Percentiles rank a stretch among this genome's conserved stretches.
These are phyloP conservation scores for Olyra latifolia DNA, from an alignment of 176 grass and related monocot genomes.

Conservation along the genomic window DNA sequence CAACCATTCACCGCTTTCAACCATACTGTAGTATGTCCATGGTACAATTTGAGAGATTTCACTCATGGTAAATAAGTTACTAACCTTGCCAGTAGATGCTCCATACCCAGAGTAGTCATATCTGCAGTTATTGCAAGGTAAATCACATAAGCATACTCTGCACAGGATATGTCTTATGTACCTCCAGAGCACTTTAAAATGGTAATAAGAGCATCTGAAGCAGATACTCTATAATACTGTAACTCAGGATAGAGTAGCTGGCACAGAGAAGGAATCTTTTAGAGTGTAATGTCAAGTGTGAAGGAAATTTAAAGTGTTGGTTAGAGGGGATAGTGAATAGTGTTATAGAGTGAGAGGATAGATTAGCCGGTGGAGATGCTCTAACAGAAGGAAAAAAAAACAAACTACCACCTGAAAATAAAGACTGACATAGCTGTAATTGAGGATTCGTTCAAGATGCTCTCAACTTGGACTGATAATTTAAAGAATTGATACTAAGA, in stretches of 20 bases:
- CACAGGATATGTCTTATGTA: neutral
- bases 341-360: too few species aligned
- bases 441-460: constrained; percentile 11
- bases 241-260: too few species aligned
- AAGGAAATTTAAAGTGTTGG: too few species aligned
- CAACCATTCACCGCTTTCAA: neutral
- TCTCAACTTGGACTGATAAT: neutral
- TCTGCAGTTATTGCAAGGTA: constrained; percentile 50
- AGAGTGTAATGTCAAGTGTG: too few species aligned
- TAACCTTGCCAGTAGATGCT: constrained; percentile 82
- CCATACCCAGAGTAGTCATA: constrained; percentile 99
- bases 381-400: too few species aligned
- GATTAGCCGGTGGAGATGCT: too few species aligned
- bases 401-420: constrained; percentile 16
- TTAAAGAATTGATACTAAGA: neutral
- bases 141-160: constrained; percentile 8
- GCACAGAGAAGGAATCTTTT: too few species aligned
- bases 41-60: constrained; percentile 5
- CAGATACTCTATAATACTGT: too few species aligned
- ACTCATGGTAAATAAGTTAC: constrained; percentile 25
- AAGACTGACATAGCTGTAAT: neutral
- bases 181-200: constrained; percentile 18
- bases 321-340: too few species aligned
- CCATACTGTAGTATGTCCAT: neutral
- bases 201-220: neutral